Conservation (phyloP, 805 yeast species). For the Kazachstania kunashirensis region DNA sequence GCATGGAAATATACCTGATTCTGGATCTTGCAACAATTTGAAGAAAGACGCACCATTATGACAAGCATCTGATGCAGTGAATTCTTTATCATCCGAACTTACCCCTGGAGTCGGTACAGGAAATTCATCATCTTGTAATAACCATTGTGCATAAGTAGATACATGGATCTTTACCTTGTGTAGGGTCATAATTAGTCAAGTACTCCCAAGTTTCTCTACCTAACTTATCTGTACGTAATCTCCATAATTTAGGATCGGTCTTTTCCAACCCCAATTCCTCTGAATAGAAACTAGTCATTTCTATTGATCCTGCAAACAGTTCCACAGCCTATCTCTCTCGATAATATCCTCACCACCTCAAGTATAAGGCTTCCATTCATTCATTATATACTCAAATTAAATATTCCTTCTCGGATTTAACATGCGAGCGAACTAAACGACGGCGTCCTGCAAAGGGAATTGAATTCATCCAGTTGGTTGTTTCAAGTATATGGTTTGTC, state of each 20-base stretch:
- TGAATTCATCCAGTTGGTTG: no score
- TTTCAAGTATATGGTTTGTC: no score
- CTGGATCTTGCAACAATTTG: slow-evolving; percentile 56
- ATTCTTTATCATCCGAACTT: slow-evolving; percentile 10
- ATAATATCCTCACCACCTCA: no score
- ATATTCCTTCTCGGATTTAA: no score
- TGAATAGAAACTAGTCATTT: slow-evolving; percentile 38
- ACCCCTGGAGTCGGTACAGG: slow-evolving; percentile 32
- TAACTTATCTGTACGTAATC: slow-evolving; percentile 53
- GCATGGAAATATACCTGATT: slow-evolving; percentile 79
- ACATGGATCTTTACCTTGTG: slow-evolving; percentile 40
- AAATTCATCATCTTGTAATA: slow-evolving; percentile 35
- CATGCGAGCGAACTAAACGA: no score
- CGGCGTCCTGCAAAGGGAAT: no score
- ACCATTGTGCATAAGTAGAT: slow-evolving; percentile 46
- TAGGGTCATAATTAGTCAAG: slow-evolving; percentile 32
- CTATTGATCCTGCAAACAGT: no score
- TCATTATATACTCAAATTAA: no score
- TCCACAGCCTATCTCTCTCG: no score
- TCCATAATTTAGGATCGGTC: slow-evolving; percentile 70
- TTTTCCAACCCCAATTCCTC: slow-evolving; percentile 57
- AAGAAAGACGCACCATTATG: slow-evolving; percentile 67
- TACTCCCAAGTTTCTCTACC: slow-evolving; percentile 85
- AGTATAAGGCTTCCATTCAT: no score
- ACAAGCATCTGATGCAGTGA: slow-evolving; percentile 52